Conservation (phyloP, 75 land plant species). For the Picea glauca region DNA sequence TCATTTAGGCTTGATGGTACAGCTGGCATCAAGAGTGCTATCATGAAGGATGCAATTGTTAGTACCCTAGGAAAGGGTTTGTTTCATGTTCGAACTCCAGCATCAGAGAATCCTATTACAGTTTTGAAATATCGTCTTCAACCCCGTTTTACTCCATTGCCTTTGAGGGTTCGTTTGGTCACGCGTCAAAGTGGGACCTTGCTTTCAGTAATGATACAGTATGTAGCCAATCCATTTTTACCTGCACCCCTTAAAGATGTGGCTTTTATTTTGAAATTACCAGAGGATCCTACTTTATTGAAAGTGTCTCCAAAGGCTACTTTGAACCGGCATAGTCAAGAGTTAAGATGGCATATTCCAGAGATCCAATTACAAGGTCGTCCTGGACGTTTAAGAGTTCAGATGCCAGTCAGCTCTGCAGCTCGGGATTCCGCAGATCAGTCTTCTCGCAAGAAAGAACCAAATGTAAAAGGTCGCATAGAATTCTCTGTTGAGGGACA, state of each 20-base stretch:
- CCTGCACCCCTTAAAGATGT: slow-evolving; percentile 59
- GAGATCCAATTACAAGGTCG: slow-evolving; percentile 62
- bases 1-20: slow-evolving; percentile 74
- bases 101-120: slow-evolving; percentile 66
- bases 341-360: slow-evolving; percentile 70
- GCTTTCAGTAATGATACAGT: slow-evolving; percentile 83
- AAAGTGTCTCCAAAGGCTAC: slow-evolving; percentile 83
- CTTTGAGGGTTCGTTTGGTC: slow-evolving; percentile 65
- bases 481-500: slow-evolving; percentile 59
- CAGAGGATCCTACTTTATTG: slow-evolving; percentile 67
- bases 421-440: slow-evolving; percentile 21
- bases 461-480: slow-evolving; percentile 54
- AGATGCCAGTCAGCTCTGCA: slow-evolving; percentile 63
- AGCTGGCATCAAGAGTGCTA: slow-evolving; percentile 59
- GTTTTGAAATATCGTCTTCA: slow-evolving; percentile 82
- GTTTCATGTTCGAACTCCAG: slow-evolving; percentile 75
- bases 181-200: slow-evolving; percentile 62
- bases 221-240: slow-evolving; percentile 81
- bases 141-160: slow-evolving; percentile 76
- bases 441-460: slow-evolving; percentile 34
- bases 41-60: slow-evolving; percentile 45
- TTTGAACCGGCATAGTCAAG: slow-evolving; percentile 59
- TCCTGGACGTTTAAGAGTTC: slow-evolving; percentile 67
- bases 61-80: slow-evolving; percentile 84
- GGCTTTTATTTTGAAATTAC: slow-evolving; percentile 63